A percentile compares a stretch with the other conserved stretches of the same genome.
Conservation (phyloP, 2,329 filamentous ascomycete species). For the Westerdykella sp. region DNA sequence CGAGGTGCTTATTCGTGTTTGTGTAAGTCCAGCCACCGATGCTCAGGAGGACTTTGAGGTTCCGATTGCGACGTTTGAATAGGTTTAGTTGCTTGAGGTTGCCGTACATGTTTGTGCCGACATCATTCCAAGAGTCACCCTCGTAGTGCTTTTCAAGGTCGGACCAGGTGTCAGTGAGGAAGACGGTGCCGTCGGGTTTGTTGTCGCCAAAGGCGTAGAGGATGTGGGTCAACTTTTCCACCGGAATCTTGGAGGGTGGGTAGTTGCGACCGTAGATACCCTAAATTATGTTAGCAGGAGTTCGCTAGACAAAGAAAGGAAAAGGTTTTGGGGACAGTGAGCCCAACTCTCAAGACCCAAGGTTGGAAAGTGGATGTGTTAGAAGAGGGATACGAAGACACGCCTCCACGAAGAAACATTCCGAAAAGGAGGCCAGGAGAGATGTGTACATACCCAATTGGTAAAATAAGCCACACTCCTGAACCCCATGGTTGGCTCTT, state of each 20-base stretch:
- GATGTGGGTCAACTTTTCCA: conserved; percentile 30
- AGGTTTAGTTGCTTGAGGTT: conserved; percentile 35
- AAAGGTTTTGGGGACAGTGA: conserved; percentile 3
- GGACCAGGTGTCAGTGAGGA: conserved; percentile 33
- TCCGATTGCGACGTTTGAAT: conserved; percentile 32
- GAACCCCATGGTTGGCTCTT: conserved; percentile 12
- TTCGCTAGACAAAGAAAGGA: conserved; percentile 4
- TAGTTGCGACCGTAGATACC: conserved; percentile 35
- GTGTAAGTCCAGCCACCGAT: conserved; percentile 39
- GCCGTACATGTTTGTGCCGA: conserved; percentile 35
- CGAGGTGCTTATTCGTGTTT: conserved; percentile 22
- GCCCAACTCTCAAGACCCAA: no score
- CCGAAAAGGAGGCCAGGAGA: no score
- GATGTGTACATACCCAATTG: conserved; percentile 26
- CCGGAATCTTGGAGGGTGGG: conserved; percentile 32
- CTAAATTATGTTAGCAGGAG: conserved; percentile 8
- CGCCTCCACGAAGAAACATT: no score
- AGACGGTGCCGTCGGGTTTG: conserved; percentile 33
- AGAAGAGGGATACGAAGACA: no score
- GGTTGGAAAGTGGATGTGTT: no score
- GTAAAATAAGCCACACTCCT: conserved; percentile 36
- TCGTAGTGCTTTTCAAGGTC: conserved; percentile 36
- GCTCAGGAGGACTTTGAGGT: conserved; percentile 33
- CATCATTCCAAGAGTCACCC: conserved; percentile 36
- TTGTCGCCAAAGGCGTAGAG: conserved; percentile 38